A percentile compares a stretch with the other conserved stretches of the same genome.
These are phyloP conservation scores for Daldinia grandis DNA, from an alignment of 495 filamentous ascomycete genomes.

Conservation along the genomic window DNA sequence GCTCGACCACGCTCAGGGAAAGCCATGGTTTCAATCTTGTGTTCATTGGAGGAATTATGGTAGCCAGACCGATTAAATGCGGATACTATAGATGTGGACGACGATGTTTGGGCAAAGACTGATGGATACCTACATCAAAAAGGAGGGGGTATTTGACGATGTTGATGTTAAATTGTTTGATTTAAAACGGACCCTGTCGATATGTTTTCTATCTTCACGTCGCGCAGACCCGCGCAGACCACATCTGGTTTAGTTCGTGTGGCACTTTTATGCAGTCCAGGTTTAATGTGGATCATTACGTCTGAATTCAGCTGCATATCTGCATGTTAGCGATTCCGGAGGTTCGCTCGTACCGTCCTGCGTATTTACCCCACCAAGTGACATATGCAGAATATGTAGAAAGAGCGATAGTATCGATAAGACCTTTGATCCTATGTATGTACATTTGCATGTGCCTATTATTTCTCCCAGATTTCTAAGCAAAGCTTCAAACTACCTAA, in stretches of 20 bases:
- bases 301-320: background rate
- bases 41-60: conserved; percentile 28
- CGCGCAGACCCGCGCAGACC: conserved; percentile 2
- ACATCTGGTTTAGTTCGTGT: background rate
- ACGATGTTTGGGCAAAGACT: background rate
- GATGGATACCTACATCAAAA: conserved; percentile 4
- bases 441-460: conserved; percentile 24
- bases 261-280: background rate
- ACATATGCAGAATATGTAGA: too few relatives aligned
- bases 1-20: conserved; percentile 36
- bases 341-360: background rate
- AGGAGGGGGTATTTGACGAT: conserved; percentile 3
- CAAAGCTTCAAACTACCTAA: conserved; percentile 19
- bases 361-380: conserved; percentile 28
- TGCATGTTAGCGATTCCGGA: background rate
- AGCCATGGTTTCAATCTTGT: conserved; percentile 30
- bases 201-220: conserved; percentile 9
- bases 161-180: conserved; percentile 16
- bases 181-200: conserved; percentile 1
- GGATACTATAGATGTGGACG: conserved; percentile 1
- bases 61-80: background rate
- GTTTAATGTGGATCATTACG: conserved; percentile 8
- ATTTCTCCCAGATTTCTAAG: conserved; percentile 44
- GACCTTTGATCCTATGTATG: conserved; percentile 1
- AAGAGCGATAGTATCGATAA: conserved; percentile 10